Base-by-base conservation (phyloP, 495 filamentous ascomycete species). In the Hypoxylon perforatum region DNA sequence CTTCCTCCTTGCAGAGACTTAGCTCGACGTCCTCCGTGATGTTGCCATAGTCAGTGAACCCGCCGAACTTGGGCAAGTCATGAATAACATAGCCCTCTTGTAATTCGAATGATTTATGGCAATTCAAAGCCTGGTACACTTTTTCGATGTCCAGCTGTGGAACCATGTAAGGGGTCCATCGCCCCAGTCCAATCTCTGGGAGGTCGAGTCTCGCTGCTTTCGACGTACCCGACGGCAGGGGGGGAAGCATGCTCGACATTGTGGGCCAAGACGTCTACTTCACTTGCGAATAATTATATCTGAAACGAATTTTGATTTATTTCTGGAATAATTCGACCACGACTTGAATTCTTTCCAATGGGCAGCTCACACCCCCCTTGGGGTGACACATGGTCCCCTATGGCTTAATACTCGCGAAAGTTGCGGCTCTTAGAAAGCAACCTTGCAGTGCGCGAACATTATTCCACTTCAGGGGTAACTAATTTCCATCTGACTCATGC, bases 11-110 rank as follows among this genome's bases (percentile, higher is more conserved):
- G 17, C 47, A 50, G 23, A 50, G 30, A 17, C 30, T 28, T 33
- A 50, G 47, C 12, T 50, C 47, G 5, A 50, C 30, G 4, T 50
- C 47, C 47, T 50, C 47, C 47, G 47, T 35, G 47, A 50, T 15
- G 15, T 22, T 22, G 9, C 47, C 47, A 50, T 50, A 50, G 2
- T 50, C 47, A 11, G 47, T 50, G 47, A 50, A 50, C 4, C 14
- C 47, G 12, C 47, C 47, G 33, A 50, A 35, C 12, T 50, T 50
- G 15, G 47, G 47, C 23, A 50, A 10, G 23, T 50, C 22, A 17
- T 50, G 47, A 1, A 50, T 30, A 14, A 33, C 25, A 22, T 50
- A 17, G n/a, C 47, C 47, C 9, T 22, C 47, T 22, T 50, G 47
- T 23, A 50, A 35, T 22, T 50, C 47, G 17, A 50, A 50, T 19